These are phyloP conservation scores for Tetrahymena malaccensis DNA, from an alignment of 73 alveolate genomes.

Conservation along the genomic window DNA sequence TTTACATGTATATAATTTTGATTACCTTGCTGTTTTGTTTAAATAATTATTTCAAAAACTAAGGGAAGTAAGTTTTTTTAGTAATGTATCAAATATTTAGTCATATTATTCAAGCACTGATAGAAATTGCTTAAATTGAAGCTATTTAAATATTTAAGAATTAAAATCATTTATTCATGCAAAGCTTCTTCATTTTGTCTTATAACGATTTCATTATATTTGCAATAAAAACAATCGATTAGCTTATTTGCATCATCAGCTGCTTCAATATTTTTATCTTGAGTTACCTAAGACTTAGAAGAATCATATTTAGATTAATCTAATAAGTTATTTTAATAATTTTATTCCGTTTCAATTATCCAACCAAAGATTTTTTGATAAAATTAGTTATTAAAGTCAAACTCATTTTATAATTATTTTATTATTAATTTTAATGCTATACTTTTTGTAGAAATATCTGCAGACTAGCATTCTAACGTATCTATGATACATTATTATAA, in stretches of 20 bases:
- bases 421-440: neutral
- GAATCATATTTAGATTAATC: no score
- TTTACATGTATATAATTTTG: neutral
- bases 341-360: neutral
- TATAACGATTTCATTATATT: neutral
- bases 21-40: neutral
- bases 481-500: neutral
- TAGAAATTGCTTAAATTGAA: no score
- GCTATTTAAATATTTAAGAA: neutral
- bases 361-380: neutral
- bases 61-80: neutral
- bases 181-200: neutral
- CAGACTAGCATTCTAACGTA: no score
- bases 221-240: neutral
- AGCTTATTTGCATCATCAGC: neutral
- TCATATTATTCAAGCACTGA: neutral
- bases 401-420: no score
- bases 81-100: neutral
- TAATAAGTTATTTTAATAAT: no score
- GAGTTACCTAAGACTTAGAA: no score
- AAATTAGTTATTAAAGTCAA: neutral
- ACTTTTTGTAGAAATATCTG: neutral
- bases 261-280: neutral
- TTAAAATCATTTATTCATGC: neutral
- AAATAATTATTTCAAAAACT: neutral